A percentile compares a stretch with the other conserved stretches of the same genome.
These are phyloP conservation scores for Cudoniella acicularis DNA, from an alignment of 495 filamentous ascomycete species.

Conservation along the genomic window DNA sequence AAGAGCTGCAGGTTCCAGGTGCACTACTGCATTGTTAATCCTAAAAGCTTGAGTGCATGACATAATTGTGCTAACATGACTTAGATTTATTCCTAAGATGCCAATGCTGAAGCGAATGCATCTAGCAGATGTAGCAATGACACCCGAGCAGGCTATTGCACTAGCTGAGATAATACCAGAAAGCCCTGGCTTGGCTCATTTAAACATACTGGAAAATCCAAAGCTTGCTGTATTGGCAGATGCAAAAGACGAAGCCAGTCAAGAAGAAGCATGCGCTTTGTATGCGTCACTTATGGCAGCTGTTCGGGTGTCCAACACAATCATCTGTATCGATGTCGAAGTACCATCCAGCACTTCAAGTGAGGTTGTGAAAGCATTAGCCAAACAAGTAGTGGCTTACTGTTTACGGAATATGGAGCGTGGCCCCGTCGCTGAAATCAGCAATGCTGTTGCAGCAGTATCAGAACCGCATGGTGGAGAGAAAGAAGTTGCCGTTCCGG, in stretches of 20 bases:
- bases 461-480: slow-evolving; percentile 29
- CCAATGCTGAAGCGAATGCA: slow-evolving; percentile 80
- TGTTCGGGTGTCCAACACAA: slow-evolving; percentile 73
- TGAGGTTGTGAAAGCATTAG: slow-evolving; percentile 88
- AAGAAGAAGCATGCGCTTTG: slow-evolving; percentile 91
- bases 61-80: slow-evolving; percentile 16
- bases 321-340: slow-evolving; percentile 91
- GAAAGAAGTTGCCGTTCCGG: slow-evolving; percentile 44
- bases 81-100: slow-evolving; percentile 75
- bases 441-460: slow-evolving; percentile 27
- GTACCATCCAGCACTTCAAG: slow-evolving; percentile 72
- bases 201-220: slow-evolving; percentile 84
- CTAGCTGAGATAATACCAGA: slow-evolving; percentile 89
- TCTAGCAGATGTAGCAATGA: slow-evolving; percentile 81
- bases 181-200: slow-evolving; percentile 73
- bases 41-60: slow-evolving; percentile 2
- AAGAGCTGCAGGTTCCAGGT: neutral
- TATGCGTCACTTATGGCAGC: slow-evolving; percentile 91
- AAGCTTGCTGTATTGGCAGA: slow-evolving; percentile 61
- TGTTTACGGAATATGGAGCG: slow-evolving; percentile 86
- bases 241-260: slow-evolving; percentile 63
- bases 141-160: slow-evolving; percentile 81
- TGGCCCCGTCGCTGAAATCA: slow-evolving; percentile 41
- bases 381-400: slow-evolving; percentile 90
- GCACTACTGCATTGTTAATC: neutral